phyloP scores from a whole-genome alignment of 192 early-diverging fungal genomes.

The Obelidium mucronatum region DNA sequence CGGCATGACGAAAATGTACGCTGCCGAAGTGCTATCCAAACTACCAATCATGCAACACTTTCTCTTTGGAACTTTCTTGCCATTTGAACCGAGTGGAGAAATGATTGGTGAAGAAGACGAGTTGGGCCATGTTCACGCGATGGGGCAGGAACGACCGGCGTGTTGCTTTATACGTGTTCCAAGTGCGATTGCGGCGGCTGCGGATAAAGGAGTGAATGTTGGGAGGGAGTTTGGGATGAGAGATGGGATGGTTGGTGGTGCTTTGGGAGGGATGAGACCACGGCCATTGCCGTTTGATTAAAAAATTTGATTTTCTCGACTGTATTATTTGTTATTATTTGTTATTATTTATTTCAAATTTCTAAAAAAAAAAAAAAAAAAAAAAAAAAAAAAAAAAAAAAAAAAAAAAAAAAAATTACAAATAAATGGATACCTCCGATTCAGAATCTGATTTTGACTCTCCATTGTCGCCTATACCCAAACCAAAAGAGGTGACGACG shows the following conservation, averaged over 20 bases:
- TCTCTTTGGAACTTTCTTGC: constrained; percentile 83
- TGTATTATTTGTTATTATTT: not conserved
- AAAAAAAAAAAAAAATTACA: too few species aligned
- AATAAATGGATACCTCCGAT: not conserved
- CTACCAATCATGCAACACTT: constrained; percentile 98
- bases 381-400: too few species aligned
- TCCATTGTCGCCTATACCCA: not conserved
- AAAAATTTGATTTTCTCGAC: not conserved
- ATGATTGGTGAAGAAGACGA: constrained; percentile 55
- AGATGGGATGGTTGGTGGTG: constrained; percentile 5
- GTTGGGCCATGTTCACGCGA: constrained; percentile 68
- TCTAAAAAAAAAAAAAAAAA: too few species aligned
- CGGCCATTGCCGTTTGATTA: constrained; percentile 60
- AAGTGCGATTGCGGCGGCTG: constrained; percentile 80
- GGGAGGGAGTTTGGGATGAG: constrained; percentile 24
- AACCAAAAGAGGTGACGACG: not conserved
- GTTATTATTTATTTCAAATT: too few species aligned
- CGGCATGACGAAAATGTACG: constrained; percentile 95
- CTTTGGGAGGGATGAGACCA: constrained; percentile 25
- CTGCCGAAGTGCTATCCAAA: constrained; percentile 83
- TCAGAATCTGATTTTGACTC: not conserved
- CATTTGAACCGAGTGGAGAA: constrained; percentile 59
- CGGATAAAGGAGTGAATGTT: constrained; percentile 39
- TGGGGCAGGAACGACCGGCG: constrained; percentile 80
- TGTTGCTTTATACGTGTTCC: constrained; percentile 85